These are phyloP conservation scores for Orbilia oligospora DNA, from an alignment of 2,329 filamentous ascomycete genomes.

Conservation along the genomic window DNA sequence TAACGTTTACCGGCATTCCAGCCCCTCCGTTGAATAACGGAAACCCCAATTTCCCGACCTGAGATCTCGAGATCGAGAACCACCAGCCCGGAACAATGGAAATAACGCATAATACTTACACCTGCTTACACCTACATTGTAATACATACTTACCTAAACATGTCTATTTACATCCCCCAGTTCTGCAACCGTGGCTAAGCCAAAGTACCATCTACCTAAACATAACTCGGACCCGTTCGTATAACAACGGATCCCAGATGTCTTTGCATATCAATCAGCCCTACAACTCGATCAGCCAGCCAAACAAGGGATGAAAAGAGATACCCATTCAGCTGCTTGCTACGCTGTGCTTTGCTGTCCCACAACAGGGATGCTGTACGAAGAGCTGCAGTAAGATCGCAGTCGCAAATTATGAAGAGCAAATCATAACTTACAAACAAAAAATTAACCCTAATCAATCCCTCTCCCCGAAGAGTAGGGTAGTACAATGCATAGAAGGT, in stretches of 20 bases:
- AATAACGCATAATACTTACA: not conserved
- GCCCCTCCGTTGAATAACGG: constrained; percentile 35
- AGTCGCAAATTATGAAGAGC: constrained; percentile 11
- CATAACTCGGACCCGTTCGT: not conserved
- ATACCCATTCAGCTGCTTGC: constrained; percentile 13
- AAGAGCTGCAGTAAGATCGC: constrained; percentile 37
- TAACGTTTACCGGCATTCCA: not conserved
- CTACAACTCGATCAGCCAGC: constrained; percentile 41
- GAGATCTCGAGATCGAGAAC: constrained; percentile 32
- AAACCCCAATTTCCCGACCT: constrained; percentile 27
- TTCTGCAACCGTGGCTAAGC: not conserved
- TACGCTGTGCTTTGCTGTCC: constrained; percentile 15
- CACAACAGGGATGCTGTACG: constrained; percentile 15
- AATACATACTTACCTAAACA: not conserved
- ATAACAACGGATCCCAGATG: not conserved
- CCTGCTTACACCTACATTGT: not conserved
- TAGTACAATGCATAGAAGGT: constrained; percentile 8
- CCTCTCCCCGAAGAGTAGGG: not conserved
- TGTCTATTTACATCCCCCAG: constrained; percentile 12
- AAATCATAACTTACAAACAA: not conserved
- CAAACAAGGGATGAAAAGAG: constrained; percentile 8
- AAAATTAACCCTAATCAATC: not conserved
- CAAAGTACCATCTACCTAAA: constrained; percentile 14
- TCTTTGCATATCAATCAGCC: constrained; percentile 37
- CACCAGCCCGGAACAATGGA: constrained; percentile 13